A percentile compares a stretch with the other conserved stretches of the same genome.
Evolutionary conservation across 1,284 basidiomycete genomes (phyloP).

Genomic region (Neonothopanus nambi): DNA sequence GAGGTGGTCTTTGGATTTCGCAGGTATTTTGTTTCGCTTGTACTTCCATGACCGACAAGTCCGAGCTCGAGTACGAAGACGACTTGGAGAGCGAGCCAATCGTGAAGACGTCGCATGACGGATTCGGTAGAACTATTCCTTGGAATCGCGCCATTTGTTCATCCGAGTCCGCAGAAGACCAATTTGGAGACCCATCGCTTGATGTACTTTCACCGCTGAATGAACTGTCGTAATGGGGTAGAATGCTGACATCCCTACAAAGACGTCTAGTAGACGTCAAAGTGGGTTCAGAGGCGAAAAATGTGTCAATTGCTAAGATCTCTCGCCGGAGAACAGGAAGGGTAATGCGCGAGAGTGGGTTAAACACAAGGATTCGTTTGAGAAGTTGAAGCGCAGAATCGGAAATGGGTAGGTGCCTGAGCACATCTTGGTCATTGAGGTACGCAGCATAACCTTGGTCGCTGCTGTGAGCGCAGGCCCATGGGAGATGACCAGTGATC

Average conservation of each 20-base stretch:
- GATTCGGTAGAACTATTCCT: background rate
- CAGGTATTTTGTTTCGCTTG: no score
- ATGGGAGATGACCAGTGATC: slow-evolving; percentile 86
- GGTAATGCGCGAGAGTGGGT: slow-evolving; percentile 56
- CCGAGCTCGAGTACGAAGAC: background rate
- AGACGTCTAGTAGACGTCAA: no score
- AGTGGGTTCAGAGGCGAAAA: slow-evolving; percentile 56
- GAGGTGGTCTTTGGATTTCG: no score
- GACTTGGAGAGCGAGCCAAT: slow-evolving; percentile 3
- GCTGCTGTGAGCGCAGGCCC: slow-evolving; percentile 72
- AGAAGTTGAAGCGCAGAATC: slow-evolving; percentile 54
- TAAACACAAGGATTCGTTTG: slow-evolving; percentile 55
- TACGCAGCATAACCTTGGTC: slow-evolving; percentile 78
- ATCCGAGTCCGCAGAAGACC: background rate
- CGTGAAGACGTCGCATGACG: background rate
- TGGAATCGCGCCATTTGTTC: background rate
- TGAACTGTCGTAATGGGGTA: background rate
- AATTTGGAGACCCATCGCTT: background rate
- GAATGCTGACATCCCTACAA: no score
- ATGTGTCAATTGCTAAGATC: slow-evolving; percentile 59
- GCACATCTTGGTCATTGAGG: slow-evolving; percentile 65
- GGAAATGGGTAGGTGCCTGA: slow-evolving; percentile 76
- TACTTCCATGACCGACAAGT: no score
- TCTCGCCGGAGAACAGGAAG: slow-evolving; percentile 61
- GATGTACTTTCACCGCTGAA: background rate